Conservation (phyloP, 2,329 filamentous ascomycete species). For the Zymoseptoria passerinii region DNA sequence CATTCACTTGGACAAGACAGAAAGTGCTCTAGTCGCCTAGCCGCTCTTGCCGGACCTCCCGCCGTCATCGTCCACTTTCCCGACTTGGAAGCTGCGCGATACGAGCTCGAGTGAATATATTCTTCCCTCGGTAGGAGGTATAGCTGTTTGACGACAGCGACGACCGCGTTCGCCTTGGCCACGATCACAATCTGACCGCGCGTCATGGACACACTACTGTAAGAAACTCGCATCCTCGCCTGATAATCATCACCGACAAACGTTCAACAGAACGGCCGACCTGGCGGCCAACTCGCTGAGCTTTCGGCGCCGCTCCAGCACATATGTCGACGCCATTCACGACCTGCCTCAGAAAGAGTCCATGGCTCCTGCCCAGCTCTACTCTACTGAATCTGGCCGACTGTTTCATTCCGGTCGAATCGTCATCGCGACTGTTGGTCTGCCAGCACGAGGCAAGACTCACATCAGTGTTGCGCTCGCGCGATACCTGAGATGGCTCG, state of each 20-base stretch:
- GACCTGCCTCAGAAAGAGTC: conserved; percentile 76
- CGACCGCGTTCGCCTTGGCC: background rate
- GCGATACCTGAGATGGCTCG: conserved; percentile 90
- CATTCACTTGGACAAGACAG: background rate
- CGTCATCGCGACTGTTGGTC: conserved; percentile 91
- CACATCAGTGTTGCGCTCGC: conserved; percentile 95
- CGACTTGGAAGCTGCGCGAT: background rate
- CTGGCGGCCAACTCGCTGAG: conserved; percentile 83
- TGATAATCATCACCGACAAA: conserved; percentile 2
- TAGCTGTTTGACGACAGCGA: background rate
- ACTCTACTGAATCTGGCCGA: conserved; percentile 94
- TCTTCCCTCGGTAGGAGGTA: too few species aligned
- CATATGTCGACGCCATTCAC: conserved; percentile 94
- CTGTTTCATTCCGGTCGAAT: conserved; percentile 96
- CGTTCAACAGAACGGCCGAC: conserved; percentile 57
- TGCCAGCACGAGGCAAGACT: conserved; percentile 93
- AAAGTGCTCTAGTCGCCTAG: background rate
- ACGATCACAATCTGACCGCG: background rate
- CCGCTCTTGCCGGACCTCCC: background rate
- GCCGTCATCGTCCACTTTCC: background rate
- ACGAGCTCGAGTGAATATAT: background rate
- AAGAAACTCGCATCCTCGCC: background rate
- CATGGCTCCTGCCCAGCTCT: conserved; percentile 90
- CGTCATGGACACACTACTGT: conserved; percentile 20
- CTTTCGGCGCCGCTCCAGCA: conserved; percentile 87